Evolutionary conservation across 306 rosid genomes (phyloP), one percentile per base, ranked within the genome.

Genomic region (Citrullus mucosospermus): DNA sequence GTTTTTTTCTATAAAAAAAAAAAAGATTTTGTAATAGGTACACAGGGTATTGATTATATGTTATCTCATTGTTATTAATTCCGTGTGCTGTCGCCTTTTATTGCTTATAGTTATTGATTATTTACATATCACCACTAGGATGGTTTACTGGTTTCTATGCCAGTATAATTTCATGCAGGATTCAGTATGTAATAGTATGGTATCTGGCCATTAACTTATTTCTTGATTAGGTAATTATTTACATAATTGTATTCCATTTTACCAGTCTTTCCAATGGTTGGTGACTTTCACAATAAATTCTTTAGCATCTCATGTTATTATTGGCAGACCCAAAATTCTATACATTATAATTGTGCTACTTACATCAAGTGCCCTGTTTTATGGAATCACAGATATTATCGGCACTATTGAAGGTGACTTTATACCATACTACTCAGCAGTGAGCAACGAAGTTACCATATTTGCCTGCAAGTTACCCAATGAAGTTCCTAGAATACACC

Each of bases 401-500:
- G 22, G 70, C 22, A 72, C 81, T 63, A 78, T 71, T 76, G 44
- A 51, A 51, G 81, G 69, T 38, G 56, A 60, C 30, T 79, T 80
- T 20, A 50, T 57, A 48, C 36, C 25, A 62, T 46, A 71, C 41
- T 50, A 79, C 68, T 17, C 68, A 36, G 63, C 65, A 5, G 48
- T 76, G 48, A 73, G 43, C 44, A 51, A 14, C 13, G 2, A 30
- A 73, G 61, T 14, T 44, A 4, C 38, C 6, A 30, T 53, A 55
- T 50, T 46, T 15, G 4, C 15, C 41, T 50, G 76, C 59, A 51
- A 76, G 20, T 48, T 54, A 48, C 74, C 77, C 81, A 76, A 94
- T 94, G 98, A 94, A 94, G 90, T 94, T 89, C 80, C 80, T 94
- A 25, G 98, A 92, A 50, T 90, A 89, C 82, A 85, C 98, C 58